Conservation (phyloP, 78 protist species). For the Cavenderia fasciculata region DNA sequence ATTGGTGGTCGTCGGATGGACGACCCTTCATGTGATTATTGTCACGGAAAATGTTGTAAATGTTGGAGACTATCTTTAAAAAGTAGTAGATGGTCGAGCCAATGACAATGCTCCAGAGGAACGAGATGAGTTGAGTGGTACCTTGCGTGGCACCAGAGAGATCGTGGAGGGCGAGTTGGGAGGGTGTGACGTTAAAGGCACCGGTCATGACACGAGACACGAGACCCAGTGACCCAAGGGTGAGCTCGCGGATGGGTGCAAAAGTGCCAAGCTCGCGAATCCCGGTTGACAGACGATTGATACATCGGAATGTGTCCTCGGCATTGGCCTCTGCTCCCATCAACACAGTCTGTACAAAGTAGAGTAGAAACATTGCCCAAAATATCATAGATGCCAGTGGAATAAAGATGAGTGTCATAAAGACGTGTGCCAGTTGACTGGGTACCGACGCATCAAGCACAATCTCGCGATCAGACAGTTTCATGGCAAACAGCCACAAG, state of each 20-base stretch:
- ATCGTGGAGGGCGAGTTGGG: slow-evolving; percentile 25
- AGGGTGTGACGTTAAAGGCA: not conserved
- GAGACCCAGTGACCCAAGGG: slow-evolving; percentile 24
- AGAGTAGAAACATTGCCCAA: slow-evolving; percentile 16
- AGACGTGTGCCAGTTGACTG: not conserved
- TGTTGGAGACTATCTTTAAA: not conserved
- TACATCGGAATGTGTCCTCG: slow-evolving; percentile 37
- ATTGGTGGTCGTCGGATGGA: not conserved
- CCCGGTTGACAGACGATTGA: not conserved
- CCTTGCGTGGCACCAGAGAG: not conserved
- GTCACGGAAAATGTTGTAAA: slow-evolving; percentile 44
- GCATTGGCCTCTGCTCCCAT: not conserved
- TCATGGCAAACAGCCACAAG: slow-evolving; percentile 18
- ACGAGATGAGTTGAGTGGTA: slow-evolving; percentile 14
- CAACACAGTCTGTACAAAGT: slow-evolving; percentile 23
- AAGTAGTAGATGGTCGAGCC: slow-evolving; percentile 30
- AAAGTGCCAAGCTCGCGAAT: slow-evolving; percentile 11
- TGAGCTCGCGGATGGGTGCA: slow-evolving; percentile 42
- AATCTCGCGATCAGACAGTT: slow-evolving; percentile 42
- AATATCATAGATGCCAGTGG: slow-evolving; percentile 8
- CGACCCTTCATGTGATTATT: not conserved
- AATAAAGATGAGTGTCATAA: not conserved
- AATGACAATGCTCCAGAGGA: slow-evolving; percentile 26
- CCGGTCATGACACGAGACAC: not conserved
- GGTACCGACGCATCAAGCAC: slow-evolving; percentile 1